Evolutionary conservation across 768 basidiomycete species (phyloP), one percentile per base, ranked within the genome.

Genomic region (Auricularia cornea): DNA sequence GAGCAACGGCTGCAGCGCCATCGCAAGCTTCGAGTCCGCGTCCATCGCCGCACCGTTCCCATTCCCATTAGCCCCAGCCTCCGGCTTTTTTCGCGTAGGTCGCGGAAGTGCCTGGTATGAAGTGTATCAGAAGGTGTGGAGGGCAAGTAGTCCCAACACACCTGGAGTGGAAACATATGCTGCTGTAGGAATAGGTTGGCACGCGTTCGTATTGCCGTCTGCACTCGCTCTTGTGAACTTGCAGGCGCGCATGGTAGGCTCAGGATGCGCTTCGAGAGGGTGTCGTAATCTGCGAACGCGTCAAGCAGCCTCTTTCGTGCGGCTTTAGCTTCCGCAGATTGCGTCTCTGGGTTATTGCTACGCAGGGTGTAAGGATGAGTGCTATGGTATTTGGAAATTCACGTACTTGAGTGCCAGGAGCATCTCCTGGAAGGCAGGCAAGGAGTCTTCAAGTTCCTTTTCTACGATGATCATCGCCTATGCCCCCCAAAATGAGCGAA

Each of bases 381-480:
- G n/a, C n/a, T n/a, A n/a, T n/a, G n/a, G n/a, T n/a, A n/a, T n/a
- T n/a, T n/a, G 29, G 23, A 16, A 29, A 40, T 33, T 10, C 32
- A 70, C 78, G 63, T 63, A 91, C 90, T 77, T 88, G 38, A 95
- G 78, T 11, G 80, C 83, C 48, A 89, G 72, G 31, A 97, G 73
- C 29, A 94, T 79, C 70, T 96, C 94, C 68, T 96, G 92, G 71
- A 96, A 95, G 66, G 88, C 85, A 3, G 94, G 93, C 3, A 98
- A 80, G 2, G 84, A 76, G 33, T 88, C 89, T 71, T 93, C 90
- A n/a, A 98, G 94, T 67, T 98, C 94, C 61, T 83, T 81, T 76
- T 99, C 94, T 8, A 97, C 76, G 41, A 70, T 72, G 40, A 92
- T 76, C 64, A 98, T 85, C 1, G 83, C 82, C 35, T 38, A 14